A percentile compares a stretch with the other conserved stretches of the same genome.
Evolutionary conservation across 1,284 basidiomycete genomes (phyloP).

Genomic region (Cryptococcus depauperatus): DNA sequence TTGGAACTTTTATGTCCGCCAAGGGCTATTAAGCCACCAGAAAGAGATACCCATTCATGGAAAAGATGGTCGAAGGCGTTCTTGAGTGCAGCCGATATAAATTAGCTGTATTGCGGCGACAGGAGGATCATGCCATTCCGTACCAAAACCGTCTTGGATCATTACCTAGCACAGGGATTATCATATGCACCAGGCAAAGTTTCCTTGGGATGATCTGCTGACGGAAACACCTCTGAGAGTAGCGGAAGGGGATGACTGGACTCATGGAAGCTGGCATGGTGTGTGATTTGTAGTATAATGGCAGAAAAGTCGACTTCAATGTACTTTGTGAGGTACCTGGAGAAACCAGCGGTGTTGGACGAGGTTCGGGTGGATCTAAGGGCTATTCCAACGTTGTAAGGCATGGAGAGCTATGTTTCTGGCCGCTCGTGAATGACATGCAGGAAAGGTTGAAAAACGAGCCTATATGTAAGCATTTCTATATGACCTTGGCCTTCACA

Average conservation of each 20-base stretch:
- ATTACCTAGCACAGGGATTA: conserved; percentile 9
- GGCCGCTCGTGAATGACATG: too few species aligned
- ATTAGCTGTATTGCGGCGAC: conserved; percentile 30
- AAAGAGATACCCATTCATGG: conserved; percentile 24
- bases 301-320: conserved; percentile 1
- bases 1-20: conserved; percentile 22
- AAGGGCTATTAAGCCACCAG: conserved; percentile 16
- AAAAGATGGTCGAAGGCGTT: conserved; percentile 28
- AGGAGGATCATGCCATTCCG: conserved; percentile 21
- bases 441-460: too few species aligned
- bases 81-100: conserved; percentile 21
- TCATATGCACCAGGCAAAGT: conserved; percentile 10
- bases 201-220: conserved; percentile 6
- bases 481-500: too few species aligned
- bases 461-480: too few species aligned
- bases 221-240: conserved; percentile 4
- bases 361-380: conserved; percentile 13
- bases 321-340: conserved; percentile 5
- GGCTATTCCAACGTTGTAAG: conserved; percentile 12
- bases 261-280: conserved; percentile 10
- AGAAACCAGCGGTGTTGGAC: conserved; percentile 16
- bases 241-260: conserved; percentile 18
- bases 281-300: conserved; percentile 5
- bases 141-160: conserved; percentile 15
- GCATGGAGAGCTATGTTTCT: background rate